Evolutionary conservation across 768 basidiomycete genomes (phyloP).

Genomic region (Podaxis rugospora): DNA sequence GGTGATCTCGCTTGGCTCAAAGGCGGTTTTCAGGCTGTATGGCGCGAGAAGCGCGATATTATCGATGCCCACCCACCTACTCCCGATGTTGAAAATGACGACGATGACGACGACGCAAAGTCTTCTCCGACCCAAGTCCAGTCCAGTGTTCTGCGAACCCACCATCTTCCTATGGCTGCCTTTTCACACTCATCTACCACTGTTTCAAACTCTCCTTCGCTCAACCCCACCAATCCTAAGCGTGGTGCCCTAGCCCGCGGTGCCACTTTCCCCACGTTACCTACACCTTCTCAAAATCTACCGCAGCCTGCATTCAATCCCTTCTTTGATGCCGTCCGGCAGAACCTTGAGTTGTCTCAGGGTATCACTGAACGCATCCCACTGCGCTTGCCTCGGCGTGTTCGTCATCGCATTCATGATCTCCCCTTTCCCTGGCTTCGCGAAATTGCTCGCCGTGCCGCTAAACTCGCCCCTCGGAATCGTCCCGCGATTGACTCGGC

Average conservation of each 20-base stretch:
- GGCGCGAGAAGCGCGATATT: conserved; percentile 46
- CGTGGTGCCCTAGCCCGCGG: conserved; percentile 14
- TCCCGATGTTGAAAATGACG: conserved; percentile 53
- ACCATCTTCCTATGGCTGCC: conserved; percentile 58
- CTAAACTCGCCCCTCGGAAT: conserved; percentile 18
- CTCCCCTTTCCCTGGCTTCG: conserved; percentile 79
- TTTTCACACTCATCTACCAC: conserved; percentile 53
- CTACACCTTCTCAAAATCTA: conserved; percentile 16
- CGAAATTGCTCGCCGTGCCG: conserved; percentile 59
- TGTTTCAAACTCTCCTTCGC: conserved; percentile 23
- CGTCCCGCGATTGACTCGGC: conserved; percentile 17
- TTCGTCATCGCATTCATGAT: conserved; percentile 59
- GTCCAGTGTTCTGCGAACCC: conserved; percentile 43
- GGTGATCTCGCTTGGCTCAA: conserved; percentile 74
- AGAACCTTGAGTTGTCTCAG: conserved; percentile 76
- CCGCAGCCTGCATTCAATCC: conserved; percentile 63
- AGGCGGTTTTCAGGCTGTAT: conserved; percentile 78
- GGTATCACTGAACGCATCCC: conserved; percentile 81
- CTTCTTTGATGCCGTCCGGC: conserved; percentile 92
- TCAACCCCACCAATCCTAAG: conserved; percentile 18
- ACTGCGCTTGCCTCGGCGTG: conserved; percentile 47
- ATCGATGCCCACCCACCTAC: conserved; percentile 45
- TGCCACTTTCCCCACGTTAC: conserved; percentile 14
- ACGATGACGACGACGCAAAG: conserved; percentile 33
- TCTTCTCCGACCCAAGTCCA: conserved; percentile 9